These are phyloP conservation scores for Candida boleticola DNA, from an alignment of 805 yeast species.

Conservation along the genomic window DNA sequence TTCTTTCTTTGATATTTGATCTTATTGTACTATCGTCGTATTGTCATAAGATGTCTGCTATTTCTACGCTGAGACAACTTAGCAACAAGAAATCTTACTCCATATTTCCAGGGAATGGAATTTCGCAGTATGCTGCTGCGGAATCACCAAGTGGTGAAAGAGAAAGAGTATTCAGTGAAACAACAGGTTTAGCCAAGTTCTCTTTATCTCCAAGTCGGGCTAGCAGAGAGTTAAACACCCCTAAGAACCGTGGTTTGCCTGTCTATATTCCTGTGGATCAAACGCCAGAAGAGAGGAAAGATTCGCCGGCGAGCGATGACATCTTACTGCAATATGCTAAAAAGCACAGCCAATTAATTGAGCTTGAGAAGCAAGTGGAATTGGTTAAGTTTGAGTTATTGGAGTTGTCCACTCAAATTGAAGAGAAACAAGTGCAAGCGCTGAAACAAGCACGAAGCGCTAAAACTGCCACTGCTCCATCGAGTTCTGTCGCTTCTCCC, in stretches of 20 bases:
- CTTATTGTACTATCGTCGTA: too few relatives aligned
- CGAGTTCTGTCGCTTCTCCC: not conserved
- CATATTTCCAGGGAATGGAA: conserved; percentile 13
- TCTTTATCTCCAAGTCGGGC: conserved; percentile 20
- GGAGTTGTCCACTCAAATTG: conserved; percentile 20
- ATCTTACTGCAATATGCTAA: conserved; percentile 37
- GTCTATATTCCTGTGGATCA: conserved; percentile 30
- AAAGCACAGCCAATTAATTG: conserved; percentile 53
- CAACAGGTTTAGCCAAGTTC: conserved; percentile 51
- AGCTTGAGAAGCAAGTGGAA: conserved; percentile 42
- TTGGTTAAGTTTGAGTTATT: conserved; percentile 34
- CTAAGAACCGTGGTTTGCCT: conserved; percentile 27
- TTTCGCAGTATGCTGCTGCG: conserved; percentile 15
- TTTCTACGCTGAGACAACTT: conserved; percentile 2
- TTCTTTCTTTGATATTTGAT: too few relatives aligned
- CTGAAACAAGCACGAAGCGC: not conserved
- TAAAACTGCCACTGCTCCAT: not conserved
- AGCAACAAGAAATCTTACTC: conserved; percentile 13
- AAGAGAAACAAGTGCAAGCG: conserved; percentile 8
- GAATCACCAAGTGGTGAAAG: not conserved
- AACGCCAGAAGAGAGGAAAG: not conserved
- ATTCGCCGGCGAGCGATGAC: not conserved
- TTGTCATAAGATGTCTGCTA: conserved; percentile 1
- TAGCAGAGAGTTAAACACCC: conserved; percentile 1
- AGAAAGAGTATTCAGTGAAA: conserved; percentile 43